Evolutionary conservation across 352 stramenopile genomes (phyloP), one percentile per base, ranked within the genome.

Genomic region (Phytopythium montanum): DNA sequence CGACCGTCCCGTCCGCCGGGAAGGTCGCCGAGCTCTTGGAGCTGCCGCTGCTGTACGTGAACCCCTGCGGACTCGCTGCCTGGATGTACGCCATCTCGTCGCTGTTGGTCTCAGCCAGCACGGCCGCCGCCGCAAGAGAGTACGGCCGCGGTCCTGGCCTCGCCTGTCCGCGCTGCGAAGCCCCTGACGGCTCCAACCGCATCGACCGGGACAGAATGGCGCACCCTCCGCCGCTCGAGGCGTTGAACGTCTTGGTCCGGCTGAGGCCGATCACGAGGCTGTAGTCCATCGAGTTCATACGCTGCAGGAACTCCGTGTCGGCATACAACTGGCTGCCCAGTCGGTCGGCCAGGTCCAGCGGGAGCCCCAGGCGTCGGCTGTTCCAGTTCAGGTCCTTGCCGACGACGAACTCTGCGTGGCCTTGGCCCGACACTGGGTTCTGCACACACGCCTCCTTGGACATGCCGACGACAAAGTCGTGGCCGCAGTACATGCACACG

Each of bases 211-310:
- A 62, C 33, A 60, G 31, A 12, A 58, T 41, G 9, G 56, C 59
- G 38, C 36, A 68, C 16, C 59, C 66, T 62, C 62, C 65, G 28
- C 70, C 61, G 36, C 72, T 84, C 1, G 68, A 69, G 19, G 64
- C 59, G 0, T 71, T 70, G 48, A 81, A 75, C 1, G 70, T 65
- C 34, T 73, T 79, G n/a, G 73, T 68, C 3, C 81, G 76, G 64
- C 78, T 90, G 51, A 98, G 72, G 19, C 94, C 96, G 68, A 99
- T 96, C 54, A 98, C 77, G 61, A 99, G 81, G 56, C 88, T 98
- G 71, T 99, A 99, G 69, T 99, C 96, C 88, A 99, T 98, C 65
- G 96, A 98, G 66, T 97, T 97, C 79, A 98, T 98, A 38, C 84
- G 81, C 46, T 90, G 78, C 49, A 99, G 69, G 56, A 98, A 99